Conservation (phyloP, 83 land plant species). For the Larix sibirica region DNA sequence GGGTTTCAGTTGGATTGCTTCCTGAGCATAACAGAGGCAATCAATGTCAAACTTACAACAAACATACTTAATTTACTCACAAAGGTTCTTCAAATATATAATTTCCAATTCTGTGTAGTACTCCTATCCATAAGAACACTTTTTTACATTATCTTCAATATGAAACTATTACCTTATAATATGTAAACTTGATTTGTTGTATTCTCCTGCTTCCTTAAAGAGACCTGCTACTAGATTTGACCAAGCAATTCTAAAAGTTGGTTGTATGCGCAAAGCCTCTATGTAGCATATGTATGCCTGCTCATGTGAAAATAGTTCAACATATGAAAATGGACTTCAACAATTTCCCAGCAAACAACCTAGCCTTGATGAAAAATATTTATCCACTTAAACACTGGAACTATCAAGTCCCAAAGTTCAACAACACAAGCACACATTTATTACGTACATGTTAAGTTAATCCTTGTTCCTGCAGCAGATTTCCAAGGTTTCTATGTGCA, state of each 20-base stretch:
- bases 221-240: constrained; percentile 87
- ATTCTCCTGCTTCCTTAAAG: constrained; percentile 87
- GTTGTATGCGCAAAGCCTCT: constrained; percentile 91
- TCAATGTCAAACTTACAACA: not conserved
- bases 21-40: constrained; percentile 38
- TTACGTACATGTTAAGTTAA: constrained; percentile 79
- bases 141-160: not conserved
- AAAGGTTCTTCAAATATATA: not conserved
- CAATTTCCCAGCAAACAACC: not conserved
- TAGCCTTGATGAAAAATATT: too few relatives aligned
- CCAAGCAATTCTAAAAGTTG: constrained; percentile 97
- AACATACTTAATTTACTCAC: not conserved
- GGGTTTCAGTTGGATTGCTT: constrained; percentile 84
- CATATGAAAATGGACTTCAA: not conserved
- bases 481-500: too few relatives aligned
- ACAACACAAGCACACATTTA: not conserved
- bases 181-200: constrained; percentile 70
- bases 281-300: constrained; percentile 93
- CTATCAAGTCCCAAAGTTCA: not conserved
- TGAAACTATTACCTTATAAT: constrained; percentile 63
- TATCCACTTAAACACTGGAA: not conserved
- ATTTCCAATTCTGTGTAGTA: not conserved
- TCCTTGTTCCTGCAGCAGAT: constrained; percentile 93
- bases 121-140: not conserved
- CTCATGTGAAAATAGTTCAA: not conserved